Evolutionary conservation across 805 yeast genomes (phyloP).

Genomic region (Candida tibetensis): DNA sequence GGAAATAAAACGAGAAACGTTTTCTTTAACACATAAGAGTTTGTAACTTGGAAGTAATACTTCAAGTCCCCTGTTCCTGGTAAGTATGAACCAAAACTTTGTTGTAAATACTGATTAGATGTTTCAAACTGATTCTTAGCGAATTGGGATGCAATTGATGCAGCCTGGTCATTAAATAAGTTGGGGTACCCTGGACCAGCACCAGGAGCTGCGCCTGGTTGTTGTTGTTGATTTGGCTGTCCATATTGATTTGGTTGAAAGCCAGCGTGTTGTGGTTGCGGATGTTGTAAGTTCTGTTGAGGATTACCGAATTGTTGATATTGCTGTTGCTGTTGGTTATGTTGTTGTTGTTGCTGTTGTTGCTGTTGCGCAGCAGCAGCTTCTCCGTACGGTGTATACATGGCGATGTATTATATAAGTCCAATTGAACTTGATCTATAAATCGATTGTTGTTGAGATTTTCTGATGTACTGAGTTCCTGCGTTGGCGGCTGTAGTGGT

Average conservation of each 20-base stretch:
- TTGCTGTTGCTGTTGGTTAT: conserved; percentile 8
- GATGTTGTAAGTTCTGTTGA: conserved; percentile 27
- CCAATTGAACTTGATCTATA: background rate
- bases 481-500: no score
- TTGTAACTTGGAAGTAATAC: conserved; percentile 89
- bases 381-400: conserved; percentile 42
- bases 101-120: conserved; percentile 75
- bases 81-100: conserved; percentile 56
- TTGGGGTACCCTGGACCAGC: conserved; percentile 24
- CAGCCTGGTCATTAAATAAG: conserved; percentile 72
- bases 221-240: conserved; percentile 21
- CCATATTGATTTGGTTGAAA: conserved; percentile 18
- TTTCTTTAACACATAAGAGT: conserved; percentile 77
- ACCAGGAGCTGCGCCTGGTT: conserved; percentile 7
- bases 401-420: conserved; percentile 7
- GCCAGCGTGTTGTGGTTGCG: conserved; percentile 28
- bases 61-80: conserved; percentile 57
- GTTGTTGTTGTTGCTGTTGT: conserved; percentile 11
- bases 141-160: conserved; percentile 82
- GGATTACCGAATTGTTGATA: conserved; percentile 2
- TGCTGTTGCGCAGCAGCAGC: conserved; percentile 15
- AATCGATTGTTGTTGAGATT: background rate
- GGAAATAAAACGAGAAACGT: conserved; percentile 77
- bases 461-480: no score
- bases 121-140: conserved; percentile 83